These are phyloP conservation scores for Triticum timopheevii DNA, from an alignment of 176 grass and related monocot species.

Conservation along the genomic window DNA sequence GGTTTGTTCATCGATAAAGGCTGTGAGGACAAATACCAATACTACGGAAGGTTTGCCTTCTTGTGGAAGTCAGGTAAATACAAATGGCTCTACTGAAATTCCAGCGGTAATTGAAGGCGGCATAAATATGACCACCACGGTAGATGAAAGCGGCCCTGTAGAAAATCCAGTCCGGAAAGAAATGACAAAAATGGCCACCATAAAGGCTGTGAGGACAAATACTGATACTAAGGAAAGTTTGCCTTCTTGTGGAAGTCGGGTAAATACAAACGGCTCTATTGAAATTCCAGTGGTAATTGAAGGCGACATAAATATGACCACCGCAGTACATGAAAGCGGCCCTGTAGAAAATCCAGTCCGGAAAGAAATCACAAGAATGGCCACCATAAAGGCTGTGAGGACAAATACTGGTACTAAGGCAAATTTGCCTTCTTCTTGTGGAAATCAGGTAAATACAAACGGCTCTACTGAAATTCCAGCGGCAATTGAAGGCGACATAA, in stretches of 20 bases:
- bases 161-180: neutral
- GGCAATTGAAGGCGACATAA: neutral
- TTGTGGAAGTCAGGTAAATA: neutral
- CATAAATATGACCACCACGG: neutral
- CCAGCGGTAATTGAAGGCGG: neutral
- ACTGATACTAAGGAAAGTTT: neutral
- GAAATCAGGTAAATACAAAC: slow-evolving; percentile 4
- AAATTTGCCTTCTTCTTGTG: neutral
- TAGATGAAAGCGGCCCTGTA: neutral
- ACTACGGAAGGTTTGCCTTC: no score
- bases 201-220: slow-evolving; percentile 20
- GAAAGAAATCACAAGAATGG: neutral
- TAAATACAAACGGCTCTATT: neutral
- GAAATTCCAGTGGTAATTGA: slow-evolving; percentile 6
- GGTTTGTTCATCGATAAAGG: slow-evolving; percentile 29
- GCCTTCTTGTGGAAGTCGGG: neutral
- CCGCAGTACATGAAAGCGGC: neutral
- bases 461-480: neutral
- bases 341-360: neutral
- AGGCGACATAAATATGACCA: neutral
- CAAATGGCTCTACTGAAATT: neutral
- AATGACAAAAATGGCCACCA: neutral
- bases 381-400: slow-evolving; percentile 19
- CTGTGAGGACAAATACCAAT: neutral
- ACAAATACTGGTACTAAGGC: neutral